Evolutionary conservation across 176 grass and related monocot species (phyloP).

Genomic region (Aegilops bicornis): DNA sequence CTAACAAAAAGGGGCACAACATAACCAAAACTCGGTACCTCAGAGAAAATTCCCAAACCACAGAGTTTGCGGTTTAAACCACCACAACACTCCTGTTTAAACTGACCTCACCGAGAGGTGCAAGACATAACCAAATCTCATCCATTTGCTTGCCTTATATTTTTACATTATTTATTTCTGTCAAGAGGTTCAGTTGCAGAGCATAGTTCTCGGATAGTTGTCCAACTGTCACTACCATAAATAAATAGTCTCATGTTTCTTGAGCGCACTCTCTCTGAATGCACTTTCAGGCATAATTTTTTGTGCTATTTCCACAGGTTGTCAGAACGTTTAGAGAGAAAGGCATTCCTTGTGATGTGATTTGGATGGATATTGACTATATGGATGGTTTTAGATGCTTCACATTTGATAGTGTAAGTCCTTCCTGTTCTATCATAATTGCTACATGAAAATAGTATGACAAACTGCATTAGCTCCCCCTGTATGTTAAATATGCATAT

Average conservation of each 20-base stretch:
- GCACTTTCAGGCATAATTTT: conserved; percentile 5
- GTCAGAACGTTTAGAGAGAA: conserved; percentile 88
- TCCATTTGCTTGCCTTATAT: neutral
- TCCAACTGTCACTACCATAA: neutral
- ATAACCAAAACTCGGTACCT: neutral
- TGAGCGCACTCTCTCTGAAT: neutral
- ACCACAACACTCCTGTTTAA: neutral
- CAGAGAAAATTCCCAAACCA: neutral
- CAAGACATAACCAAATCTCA: neutral
- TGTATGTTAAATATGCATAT: neutral
- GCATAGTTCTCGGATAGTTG: neutral
- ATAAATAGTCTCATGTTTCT: neutral
- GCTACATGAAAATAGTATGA: neutral
- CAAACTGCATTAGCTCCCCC: neutral
- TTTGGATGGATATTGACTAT: conserved; percentile 99
- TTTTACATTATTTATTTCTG: neutral
- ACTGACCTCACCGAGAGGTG: neutral
- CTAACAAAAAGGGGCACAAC: too few species aligned
- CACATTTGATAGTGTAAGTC: conserved; percentile 79
- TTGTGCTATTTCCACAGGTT: conserved; percentile 50
- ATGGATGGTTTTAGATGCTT: conserved; percentile 99
- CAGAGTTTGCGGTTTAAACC: neutral
- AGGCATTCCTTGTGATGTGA: conserved; percentile 91
- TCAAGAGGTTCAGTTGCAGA: neutral
- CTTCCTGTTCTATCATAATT: neutral